Conservation (phyloP, 164 flowering plant genomes). For the Stephania japonica region DNA sequence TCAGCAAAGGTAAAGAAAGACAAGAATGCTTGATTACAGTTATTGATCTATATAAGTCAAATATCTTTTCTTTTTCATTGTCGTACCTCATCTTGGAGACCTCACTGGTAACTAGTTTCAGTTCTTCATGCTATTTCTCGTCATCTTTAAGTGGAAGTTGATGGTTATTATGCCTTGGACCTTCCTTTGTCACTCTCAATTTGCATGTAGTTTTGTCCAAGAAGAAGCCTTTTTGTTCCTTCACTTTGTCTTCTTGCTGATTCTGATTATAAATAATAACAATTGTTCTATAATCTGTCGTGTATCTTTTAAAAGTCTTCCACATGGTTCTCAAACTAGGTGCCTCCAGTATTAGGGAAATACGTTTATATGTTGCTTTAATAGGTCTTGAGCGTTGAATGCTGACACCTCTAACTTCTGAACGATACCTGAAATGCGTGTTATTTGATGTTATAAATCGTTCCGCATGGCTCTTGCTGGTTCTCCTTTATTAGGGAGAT, state of each 20-base stretch:
- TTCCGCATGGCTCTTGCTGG: too few relatives aligned
- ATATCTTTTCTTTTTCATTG: neutral
- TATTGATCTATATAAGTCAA: neutral
- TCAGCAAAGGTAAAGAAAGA: neutral
- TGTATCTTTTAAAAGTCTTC: neutral
- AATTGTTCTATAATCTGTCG: neutral
- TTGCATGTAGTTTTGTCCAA: neutral
- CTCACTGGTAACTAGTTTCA: neutral
- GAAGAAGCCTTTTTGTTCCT: neutral
- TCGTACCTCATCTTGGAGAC: neutral
- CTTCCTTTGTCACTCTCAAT: neutral
- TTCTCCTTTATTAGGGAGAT: too few relatives aligned
- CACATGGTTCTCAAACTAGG: too few relatives aligned
- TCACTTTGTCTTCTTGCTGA: too few relatives aligned
- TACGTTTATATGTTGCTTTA: too few relatives aligned
- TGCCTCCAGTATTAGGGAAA: too few relatives aligned
- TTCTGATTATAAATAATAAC: neutral
- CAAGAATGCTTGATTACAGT: neutral
- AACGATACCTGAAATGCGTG: too few relatives aligned
- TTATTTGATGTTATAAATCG: too few relatives aligned
- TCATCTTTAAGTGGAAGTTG: neutral
- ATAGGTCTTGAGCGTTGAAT: too few relatives aligned
- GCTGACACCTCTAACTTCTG: too few relatives aligned
- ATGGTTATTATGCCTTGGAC: neutral
- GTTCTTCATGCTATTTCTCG: neutral